A percentile compares a stretch with the other conserved stretches of the same genome.
These are phyloP conservation scores for Tetracladium setigerum DNA, from an alignment of 495 filamentous ascomycete species.

Conservation along the genomic window DNA sequence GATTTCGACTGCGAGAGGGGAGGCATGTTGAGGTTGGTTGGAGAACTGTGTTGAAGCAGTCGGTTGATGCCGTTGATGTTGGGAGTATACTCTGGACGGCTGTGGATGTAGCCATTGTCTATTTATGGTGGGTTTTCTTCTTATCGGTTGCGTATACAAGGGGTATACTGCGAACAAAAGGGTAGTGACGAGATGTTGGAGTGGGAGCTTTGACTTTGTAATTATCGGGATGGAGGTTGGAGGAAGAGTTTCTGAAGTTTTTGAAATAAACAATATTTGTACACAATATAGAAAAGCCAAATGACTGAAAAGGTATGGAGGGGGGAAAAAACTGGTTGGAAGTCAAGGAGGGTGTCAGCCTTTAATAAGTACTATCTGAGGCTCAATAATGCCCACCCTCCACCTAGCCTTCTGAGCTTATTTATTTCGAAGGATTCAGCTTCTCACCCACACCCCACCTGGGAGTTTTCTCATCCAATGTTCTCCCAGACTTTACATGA, in stretches of 20 bases:
- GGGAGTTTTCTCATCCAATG: too few relatives aligned
- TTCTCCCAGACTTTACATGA: too few relatives aligned
- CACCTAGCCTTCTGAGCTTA: too few relatives aligned
- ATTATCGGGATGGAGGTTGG: not conserved
- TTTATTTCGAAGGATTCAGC: too few relatives aligned
- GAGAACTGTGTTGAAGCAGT: slow-evolving; percentile 31
- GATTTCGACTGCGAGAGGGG: slow-evolving; percentile 23
- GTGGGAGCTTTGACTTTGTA: not conserved
- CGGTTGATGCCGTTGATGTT: slow-evolving; percentile 1
- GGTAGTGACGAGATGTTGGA: not conserved
- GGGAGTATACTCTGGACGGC: not conserved
- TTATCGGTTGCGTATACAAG: not conserved
- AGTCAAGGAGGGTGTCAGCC: too few relatives aligned
- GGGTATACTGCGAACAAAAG: not conserved
- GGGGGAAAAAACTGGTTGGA: too few relatives aligned
- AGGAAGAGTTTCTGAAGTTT: not conserved
- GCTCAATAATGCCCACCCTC: too few relatives aligned
- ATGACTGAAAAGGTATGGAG: too few relatives aligned
- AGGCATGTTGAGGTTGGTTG: slow-evolving; percentile 25
- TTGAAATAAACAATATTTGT: too few relatives aligned
- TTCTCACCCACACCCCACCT: too few relatives aligned
- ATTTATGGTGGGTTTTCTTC: not conserved
- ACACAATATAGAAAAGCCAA: too few relatives aligned
- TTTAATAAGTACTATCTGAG: too few relatives aligned
- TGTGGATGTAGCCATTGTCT: slow-evolving; percentile 5